Conservation (phyloP, 2,329 filamentous ascomycete genomes). For the Talaromyces sp. region DNA sequence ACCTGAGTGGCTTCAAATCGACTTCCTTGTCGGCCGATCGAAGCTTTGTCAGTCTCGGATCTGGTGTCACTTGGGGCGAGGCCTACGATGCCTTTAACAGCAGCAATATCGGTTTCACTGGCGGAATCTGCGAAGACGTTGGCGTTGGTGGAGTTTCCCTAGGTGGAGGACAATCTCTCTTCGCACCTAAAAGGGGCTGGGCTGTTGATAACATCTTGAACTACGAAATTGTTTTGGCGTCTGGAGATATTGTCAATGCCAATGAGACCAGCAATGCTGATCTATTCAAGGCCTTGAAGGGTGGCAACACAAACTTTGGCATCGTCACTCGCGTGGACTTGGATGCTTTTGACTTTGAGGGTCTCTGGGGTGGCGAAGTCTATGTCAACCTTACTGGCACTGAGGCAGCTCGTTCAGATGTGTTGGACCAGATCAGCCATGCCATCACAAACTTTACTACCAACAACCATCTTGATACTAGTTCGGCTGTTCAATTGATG, state of each 20-base stretch:
- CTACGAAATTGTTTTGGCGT: constrained; percentile 2
- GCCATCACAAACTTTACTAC: background rate
- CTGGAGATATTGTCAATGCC: constrained; percentile 3
- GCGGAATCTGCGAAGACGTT: constrained; percentile 1
- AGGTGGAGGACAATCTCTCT: constrained; percentile 5
- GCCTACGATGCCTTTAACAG: constrained; percentile 3
- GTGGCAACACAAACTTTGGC: constrained; percentile 7
- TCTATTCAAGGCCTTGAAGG: constrained; percentile 2
- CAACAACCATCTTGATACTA: background rate
- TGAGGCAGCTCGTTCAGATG: background rate
- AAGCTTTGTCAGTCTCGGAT: constrained; percentile 1
- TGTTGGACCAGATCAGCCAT: background rate
- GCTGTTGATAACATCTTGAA: constrained; percentile 4
- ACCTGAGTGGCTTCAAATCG: constrained; percentile 21
- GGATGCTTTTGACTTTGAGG: background rate
- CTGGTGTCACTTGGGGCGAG: constrained; percentile 5
- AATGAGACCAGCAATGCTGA: background rate
- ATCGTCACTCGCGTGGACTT: constrained; percentile 5
- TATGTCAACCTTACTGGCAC: background rate
- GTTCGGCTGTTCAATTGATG: background rate
- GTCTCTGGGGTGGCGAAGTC: background rate
- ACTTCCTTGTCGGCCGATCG: background rate
- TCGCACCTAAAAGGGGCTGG: constrained; percentile 1
- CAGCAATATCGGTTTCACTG: background rate
- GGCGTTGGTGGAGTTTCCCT: constrained; percentile 6